These are phyloP conservation scores for Petunia axillaris DNA, from an alignment of 257 asterid species.

Conservation along the genomic window DNA sequence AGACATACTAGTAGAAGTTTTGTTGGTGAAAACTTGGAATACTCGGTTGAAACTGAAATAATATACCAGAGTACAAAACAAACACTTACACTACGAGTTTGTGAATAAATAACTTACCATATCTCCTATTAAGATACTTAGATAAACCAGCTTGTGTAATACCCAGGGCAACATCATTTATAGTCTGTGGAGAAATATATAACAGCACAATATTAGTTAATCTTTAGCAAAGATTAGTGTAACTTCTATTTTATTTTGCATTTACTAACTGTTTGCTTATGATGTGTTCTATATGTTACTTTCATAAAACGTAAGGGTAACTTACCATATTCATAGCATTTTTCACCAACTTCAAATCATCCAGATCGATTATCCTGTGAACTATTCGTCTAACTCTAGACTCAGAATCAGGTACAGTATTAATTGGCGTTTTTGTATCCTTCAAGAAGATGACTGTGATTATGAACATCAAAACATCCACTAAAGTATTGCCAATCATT, in stretches of 20 bases:
- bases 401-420: neutral
- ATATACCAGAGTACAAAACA: no score
- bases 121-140: slow-evolving; percentile 47
- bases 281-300: neutral
- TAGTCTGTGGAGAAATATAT: slow-evolving; percentile 35
- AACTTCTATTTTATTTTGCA: no score
- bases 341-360: slow-evolving; percentile 26
- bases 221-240: no score
- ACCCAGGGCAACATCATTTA: slow-evolving; percentile 51
- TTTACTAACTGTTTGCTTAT: no score
- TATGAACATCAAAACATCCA: slow-evolving; percentile 10
- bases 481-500: neutral
- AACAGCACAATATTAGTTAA: neutral
- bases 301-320: neutral
- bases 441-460: slow-evolving; percentile 22
- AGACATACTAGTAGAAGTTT: no score
- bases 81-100: neutral
- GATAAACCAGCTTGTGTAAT: slow-evolving; percentile 50
- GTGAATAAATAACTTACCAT: slow-evolving; percentile 32
- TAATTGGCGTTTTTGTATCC: slow-evolving; percentile 26
- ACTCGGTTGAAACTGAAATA: no score
- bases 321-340: slow-evolving; percentile 27
- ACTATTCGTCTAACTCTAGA: slow-evolving; percentile 5
- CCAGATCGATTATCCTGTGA: slow-evolving; percentile 12
- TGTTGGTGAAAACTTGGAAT: no score